Evolutionary conservation across 1,284 basidiomycete genomes (phyloP).

Genomic region (Ustilago lituana): DNA sequence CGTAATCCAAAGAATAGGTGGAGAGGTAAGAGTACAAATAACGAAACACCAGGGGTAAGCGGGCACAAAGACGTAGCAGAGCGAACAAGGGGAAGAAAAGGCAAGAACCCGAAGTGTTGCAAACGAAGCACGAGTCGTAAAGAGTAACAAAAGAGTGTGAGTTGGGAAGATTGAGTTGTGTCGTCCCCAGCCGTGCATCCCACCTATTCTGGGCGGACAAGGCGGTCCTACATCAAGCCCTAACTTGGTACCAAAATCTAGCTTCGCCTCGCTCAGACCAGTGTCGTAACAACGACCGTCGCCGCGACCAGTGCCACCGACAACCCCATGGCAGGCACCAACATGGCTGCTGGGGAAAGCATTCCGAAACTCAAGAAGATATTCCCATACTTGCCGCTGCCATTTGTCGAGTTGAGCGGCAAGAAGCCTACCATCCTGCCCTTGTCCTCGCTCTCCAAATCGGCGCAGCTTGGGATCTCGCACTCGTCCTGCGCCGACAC

Average conservation of each 20-base stretch:
- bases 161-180: background rate
- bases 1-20: background rate
- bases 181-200: conserved; percentile 12
- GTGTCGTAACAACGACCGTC: background rate
- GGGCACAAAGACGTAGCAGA: too few species aligned
- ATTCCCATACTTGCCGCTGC: conserved; percentile 52
- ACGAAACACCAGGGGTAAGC: too few species aligned
- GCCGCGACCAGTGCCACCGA: background rate
- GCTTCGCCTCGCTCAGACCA: background rate
- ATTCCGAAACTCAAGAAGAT: conserved; percentile 50
- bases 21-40: conserved; percentile 3
- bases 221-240: background rate
- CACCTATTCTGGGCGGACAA: too few species aligned
- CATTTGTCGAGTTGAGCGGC: conserved; percentile 48
- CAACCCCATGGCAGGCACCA: conserved; percentile 8
- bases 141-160: too few species aligned
- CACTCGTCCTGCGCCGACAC: conserved; percentile 32
- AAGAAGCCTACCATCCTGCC: conserved; percentile 46
- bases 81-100: too few species aligned
- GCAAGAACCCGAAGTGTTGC: too few species aligned
- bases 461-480: conserved; percentile 47
- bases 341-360: background rate
- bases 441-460: conserved; percentile 40
- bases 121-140: too few species aligned
- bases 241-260: too few species aligned